Base-by-base conservation (phyloP, 2,329 filamentous ascomycete species). In the Dactylellina haptotyla region DNA sequence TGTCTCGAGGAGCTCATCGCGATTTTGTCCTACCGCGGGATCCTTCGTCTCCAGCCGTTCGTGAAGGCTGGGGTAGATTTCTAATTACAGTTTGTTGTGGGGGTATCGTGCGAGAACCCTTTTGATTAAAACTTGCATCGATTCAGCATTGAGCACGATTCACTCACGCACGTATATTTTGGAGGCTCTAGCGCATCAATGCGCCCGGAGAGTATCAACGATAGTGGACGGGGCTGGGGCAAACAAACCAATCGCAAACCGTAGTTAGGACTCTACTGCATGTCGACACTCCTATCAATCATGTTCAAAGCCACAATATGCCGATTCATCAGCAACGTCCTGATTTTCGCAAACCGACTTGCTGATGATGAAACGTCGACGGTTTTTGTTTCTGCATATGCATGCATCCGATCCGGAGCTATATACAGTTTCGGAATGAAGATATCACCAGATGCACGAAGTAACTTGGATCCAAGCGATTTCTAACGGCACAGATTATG, bases 1-100 rank as follows among this genome's bases (percentile, higher is more conserved):
- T 30, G 30, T 28, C 23, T 20, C 54, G 37, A 18, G 6, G 53
- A 67, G 53, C 63, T 53, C 63, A 58, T 59, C 53, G 32, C 53
- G 20, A 54, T 53, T n/a, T 59, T 58, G 53, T 67, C 53, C 43
- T 58, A 58, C 63, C 20, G 43, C 23, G 37, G 26, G 12, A 43
- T 12, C 23, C 23, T 43, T 57, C 18, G 37, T 57, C 37, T 57
- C 20, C 34, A 57, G 53, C 34, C 53, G 32, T 57, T 57, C 20
- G n/a, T 43, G 12, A 43, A 43, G 5, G 20, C 26, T 28, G 20
- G 34, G 34, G 34, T 6, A 12, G n/a, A 2, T 43, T 28, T 57
- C 34, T n/a, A 57, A 46, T 46, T 46, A 6, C 41, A 46, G 41
- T 20, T 6, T 46, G 6, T n/a, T 41, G 37, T 46, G 41, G 46